A percentile compares a stretch with the other conserved stretches of the same genome.
Conservation (phyloP, 2,329 filamentous ascomycete species). For the Cladophialophora immunda region DNA sequence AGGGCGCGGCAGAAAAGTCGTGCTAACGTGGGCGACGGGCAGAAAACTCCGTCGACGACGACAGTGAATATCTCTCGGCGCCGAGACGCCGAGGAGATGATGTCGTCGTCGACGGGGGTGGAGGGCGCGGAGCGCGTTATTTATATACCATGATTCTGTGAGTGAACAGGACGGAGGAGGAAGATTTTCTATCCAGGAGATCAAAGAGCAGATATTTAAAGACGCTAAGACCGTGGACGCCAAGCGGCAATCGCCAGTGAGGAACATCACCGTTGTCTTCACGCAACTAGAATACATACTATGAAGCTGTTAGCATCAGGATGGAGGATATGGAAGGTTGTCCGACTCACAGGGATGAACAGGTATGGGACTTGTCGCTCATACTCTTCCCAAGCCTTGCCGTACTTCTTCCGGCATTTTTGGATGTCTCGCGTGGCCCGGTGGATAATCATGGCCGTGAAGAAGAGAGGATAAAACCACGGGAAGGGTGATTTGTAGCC, state of each 20-base stretch:
- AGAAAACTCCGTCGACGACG: neutral
- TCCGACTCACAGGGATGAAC: conserved; percentile 74
- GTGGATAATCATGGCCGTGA: conserved; percentile 80
- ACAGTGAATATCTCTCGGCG: neutral
- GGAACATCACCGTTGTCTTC: neutral
- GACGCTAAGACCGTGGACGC: neutral
- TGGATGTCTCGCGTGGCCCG: conserved; percentile 78
- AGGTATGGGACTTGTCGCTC: conserved; percentile 81
- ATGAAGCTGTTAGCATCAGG: conserved; percentile 15
- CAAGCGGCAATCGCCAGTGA: neutral
- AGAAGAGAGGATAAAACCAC: conserved; percentile 90
- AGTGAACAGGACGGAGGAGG: neutral
- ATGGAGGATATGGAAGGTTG: neutral
- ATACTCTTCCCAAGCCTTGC: conserved; percentile 82
- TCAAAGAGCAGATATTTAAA: conserved; percentile 3
- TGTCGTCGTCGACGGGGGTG: neutral
- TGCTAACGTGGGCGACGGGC: neutral
- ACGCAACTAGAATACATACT: conserved; percentile 38
- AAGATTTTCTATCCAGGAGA: neutral
- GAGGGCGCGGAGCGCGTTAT: neutral
- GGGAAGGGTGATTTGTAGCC: conserved; percentile 84
- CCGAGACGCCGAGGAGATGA: neutral
- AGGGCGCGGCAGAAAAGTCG: conserved; percentile 3
- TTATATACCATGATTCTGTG: neutral
- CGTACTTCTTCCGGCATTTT: conserved; percentile 79